These are phyloP conservation scores for Sugiyamaella paludigena DNA, from an alignment of 1,139 yeast species.

Conservation along the genomic window DNA sequence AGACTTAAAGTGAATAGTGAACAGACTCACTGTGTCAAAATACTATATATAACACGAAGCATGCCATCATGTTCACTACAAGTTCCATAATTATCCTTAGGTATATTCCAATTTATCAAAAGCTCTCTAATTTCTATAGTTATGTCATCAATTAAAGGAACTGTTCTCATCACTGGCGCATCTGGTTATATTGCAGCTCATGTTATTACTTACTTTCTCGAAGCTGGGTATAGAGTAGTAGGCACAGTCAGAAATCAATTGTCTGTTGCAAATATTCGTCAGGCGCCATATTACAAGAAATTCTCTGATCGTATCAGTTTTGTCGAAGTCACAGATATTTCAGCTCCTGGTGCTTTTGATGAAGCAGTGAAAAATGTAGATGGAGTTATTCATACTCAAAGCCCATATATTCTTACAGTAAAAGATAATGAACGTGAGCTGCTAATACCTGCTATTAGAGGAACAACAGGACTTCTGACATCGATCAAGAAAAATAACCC, in stretches of 20 bases:
- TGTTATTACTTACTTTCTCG: slow-evolving; percentile 37
- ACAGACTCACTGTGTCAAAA: no score
- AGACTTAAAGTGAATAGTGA: no score
- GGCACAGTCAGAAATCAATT: slow-evolving; percentile 5
- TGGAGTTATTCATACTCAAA: slow-evolving; percentile 58
- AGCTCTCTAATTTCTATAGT: no score
- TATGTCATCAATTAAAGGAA: neutral
- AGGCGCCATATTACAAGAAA: slow-evolving; percentile 4
- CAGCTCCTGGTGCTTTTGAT: slow-evolving; percentile 51
- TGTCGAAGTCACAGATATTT: slow-evolving; percentile 52
- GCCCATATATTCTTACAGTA: slow-evolving; percentile 48
- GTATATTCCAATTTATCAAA: no score
- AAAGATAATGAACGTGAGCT: slow-evolving; percentile 42
- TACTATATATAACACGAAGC: no score
- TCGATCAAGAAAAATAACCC: slow-evolving; percentile 46
- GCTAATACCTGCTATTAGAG: slow-evolving; percentile 51
- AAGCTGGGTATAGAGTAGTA: slow-evolving; percentile 15
- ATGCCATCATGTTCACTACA: no score
- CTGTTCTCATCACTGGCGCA: slow-evolving; percentile 55
- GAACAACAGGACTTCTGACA: slow-evolving; percentile 46
- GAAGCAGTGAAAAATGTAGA: slow-evolving; percentile 49
- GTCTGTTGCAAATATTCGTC: neutral
- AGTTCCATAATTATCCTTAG: no score
- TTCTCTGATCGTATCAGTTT: slow-evolving; percentile 37
- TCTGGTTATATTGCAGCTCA: slow-evolving; percentile 59